Percentiles rank a stretch among this genome's conserved stretches.
Evolutionary conservation across 352 stramenopile species (phyloP).

Genomic region (Pythium grandisporangium): DNA sequence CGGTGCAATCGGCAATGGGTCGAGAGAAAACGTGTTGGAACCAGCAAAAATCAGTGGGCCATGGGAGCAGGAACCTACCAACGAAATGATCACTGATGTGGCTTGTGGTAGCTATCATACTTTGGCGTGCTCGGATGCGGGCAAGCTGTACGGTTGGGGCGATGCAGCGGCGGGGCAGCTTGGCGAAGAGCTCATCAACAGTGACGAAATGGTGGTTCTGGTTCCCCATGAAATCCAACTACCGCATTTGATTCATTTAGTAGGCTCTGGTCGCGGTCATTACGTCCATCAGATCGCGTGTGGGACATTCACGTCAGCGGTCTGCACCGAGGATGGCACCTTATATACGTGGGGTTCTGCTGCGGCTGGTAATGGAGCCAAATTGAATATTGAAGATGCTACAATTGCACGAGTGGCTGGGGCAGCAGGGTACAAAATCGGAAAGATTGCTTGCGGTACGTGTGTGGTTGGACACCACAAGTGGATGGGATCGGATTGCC

Average conservation of each 20-base stretch:
- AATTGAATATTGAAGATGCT: conserved; percentile 41
- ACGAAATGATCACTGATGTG: conserved; percentile 20
- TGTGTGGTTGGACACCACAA: conserved; percentile 4
- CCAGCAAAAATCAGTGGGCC: conserved; percentile 27
- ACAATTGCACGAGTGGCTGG: conserved; percentile 27
- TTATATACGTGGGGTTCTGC: conserved; percentile 69
- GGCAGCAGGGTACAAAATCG: conserved; percentile 35
- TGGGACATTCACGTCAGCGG: conserved; percentile 53
- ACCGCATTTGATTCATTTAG: conserved; percentile 2
- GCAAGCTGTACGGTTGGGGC: conserved; percentile 66
- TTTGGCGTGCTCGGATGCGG: conserved; percentile 32
- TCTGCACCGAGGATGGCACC: conserved; percentile 36
- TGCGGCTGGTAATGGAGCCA: conserved; percentile 53
- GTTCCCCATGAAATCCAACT: conserved; percentile 33
- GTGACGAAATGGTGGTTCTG: conserved; percentile 45
- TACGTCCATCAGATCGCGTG: conserved; percentile 38
- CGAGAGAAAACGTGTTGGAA: conserved; percentile 40
- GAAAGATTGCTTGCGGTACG: conserved; percentile 57
- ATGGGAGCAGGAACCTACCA: conserved; percentile 12
- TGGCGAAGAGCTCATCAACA: conserved; percentile 30
- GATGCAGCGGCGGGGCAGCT: conserved; percentile 68
- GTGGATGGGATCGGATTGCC: not conserved
- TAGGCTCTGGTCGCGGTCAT: conserved; percentile 5
- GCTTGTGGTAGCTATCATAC: conserved; percentile 77
- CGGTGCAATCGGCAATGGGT: conserved; percentile 59